Percentiles rank a stretch among this genome's conserved stretches.
phyloP scores from a whole-genome alignment of 768 basidiomycete species.

The Agrocybe chaxingu region DNA sequence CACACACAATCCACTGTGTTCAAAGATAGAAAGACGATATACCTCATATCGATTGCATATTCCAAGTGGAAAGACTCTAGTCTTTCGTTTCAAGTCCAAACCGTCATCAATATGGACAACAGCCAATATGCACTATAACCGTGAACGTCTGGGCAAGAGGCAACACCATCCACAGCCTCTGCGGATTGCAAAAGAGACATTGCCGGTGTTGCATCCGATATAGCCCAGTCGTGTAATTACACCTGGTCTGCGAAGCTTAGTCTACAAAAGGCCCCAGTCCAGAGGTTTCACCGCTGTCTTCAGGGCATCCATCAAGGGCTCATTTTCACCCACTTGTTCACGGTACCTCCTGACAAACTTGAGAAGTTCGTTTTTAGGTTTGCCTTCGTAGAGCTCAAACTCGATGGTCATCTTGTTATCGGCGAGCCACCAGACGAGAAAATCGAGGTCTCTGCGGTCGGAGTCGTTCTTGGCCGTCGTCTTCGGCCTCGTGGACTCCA shows the following conservation, averaged over 20 bases:
- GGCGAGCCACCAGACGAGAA: conserved; percentile 19
- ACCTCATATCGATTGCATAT: too few species aligned
- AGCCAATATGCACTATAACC: too few species aligned
- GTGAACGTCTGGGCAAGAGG: too few species aligned
- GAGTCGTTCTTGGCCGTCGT: conserved; percentile 17
- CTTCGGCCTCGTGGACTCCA: conserved; percentile 21
- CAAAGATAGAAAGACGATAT: too few species aligned
- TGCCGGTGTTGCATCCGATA: background rate
- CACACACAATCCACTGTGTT: too few species aligned
- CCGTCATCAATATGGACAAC: too few species aligned
- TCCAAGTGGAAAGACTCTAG: too few species aligned
- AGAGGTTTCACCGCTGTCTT: conserved; percentile 14
- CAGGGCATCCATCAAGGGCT: conserved; percentile 15
- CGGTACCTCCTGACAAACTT: conserved; percentile 14
- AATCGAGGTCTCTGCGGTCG: conserved; percentile 20
- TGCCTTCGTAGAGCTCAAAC: conserved; percentile 21
- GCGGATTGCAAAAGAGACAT: background rate
- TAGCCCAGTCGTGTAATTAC: conserved; percentile 5
- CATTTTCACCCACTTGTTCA: conserved; percentile 5
- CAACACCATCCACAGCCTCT: too few species aligned
- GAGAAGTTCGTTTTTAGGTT: conserved; percentile 17
- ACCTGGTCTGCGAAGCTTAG: background rate
- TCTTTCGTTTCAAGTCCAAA: too few species aligned
- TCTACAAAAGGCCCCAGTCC: conserved; percentile 23
- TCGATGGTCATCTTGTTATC: conserved; percentile 18